Evolutionary conservation across 2,329 filamentous ascomycete genomes (phyloP), one percentile per base, ranked within the genome.

Genomic region (Teratosphaeria zuluensis): DNA sequence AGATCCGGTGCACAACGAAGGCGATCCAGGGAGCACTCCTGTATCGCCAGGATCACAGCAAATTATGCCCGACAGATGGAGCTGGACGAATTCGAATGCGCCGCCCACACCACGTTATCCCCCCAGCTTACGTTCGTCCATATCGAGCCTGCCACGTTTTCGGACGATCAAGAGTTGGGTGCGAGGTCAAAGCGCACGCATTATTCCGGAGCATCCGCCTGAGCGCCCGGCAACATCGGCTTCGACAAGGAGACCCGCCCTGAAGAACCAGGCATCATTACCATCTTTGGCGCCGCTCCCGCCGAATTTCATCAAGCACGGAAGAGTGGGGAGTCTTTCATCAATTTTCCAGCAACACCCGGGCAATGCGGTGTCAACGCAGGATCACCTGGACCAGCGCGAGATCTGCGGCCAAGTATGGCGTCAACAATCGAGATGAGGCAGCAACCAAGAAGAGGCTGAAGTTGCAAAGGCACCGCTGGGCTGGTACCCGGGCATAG

Each of bases 71-170:
- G 58, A 64, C 42, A 63, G 65, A 16, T 69, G 66, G 65, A 64
- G 61, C 53, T 68, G 66, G 66, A 67, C 67, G 33, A 67, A 68
- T 51, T 64, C 61, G 4, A 61, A 68, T 33, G 65, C 66, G 16
- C 67, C 66, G 9, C 56, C 66, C 30, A 69, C 67, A 21, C 67
- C 67, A 21, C 62, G 65, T 21, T 53, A 56, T 38, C 55, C 56
- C 11, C 51, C 51, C 14, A 61, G 56, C n/a, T 24, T 56, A n/a
- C 60, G 56, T 33, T 58, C 56, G 28, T 64, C 62, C 4, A 53
- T 62, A 16, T 54, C 56, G 1, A 62, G 58, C 51, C 51, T 57
- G 21, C 51, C 62, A 14, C 57, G 60, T 56, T 61, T 64, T 28
- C 60, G 62, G n/a, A 56, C 53, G 1, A 58, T 64, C 24, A 57